Conservation (phyloP, 345 rosid genomes). For the Citrus mangshanensis region DNA sequence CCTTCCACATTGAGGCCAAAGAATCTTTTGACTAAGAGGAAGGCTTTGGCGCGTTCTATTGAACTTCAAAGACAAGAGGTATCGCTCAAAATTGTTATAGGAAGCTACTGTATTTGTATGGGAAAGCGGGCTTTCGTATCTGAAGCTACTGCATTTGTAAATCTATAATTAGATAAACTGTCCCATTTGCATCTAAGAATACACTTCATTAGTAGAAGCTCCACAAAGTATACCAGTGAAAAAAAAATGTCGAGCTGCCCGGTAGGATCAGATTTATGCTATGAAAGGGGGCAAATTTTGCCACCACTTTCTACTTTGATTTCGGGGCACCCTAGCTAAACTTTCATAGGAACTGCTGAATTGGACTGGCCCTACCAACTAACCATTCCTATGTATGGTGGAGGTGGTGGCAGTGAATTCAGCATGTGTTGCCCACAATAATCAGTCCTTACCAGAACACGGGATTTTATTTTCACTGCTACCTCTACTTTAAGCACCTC, state of each 20-base stretch:
- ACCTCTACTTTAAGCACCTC: not conserved
- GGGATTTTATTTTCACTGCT: not conserved
- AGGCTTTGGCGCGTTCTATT: conserved; percentile 92
- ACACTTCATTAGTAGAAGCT: not conserved
- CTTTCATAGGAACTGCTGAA: not conserved
- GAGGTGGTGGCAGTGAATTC: not conserved
- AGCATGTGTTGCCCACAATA: not conserved
- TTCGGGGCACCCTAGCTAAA: not conserved
- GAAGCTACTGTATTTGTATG: conserved; percentile 1
- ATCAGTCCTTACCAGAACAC: not conserved
- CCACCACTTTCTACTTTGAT: not conserved
- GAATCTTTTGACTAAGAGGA: conserved; percentile 92
- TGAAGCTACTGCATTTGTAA: conserved; percentile 1
- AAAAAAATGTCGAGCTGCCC: not conserved
- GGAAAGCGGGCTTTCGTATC: not conserved
- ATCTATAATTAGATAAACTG: not conserved
- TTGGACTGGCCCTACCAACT: not conserved
- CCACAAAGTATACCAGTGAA: not conserved
- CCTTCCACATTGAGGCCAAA: conserved; percentile 78
- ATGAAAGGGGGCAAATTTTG: not conserved
- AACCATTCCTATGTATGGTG: not conserved
- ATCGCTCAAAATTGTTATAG: conserved; percentile 6
- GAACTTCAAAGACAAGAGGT: conserved; percentile 96
- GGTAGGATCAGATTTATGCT: not conserved
- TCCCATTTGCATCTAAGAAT: conserved; percentile 8